Percentiles rank a stretch among this genome's conserved stretches.
phyloP scores from a whole-genome alignment of 1,284 basidiomycete genomes.

The Leucoagaricus sp. region DNA sequence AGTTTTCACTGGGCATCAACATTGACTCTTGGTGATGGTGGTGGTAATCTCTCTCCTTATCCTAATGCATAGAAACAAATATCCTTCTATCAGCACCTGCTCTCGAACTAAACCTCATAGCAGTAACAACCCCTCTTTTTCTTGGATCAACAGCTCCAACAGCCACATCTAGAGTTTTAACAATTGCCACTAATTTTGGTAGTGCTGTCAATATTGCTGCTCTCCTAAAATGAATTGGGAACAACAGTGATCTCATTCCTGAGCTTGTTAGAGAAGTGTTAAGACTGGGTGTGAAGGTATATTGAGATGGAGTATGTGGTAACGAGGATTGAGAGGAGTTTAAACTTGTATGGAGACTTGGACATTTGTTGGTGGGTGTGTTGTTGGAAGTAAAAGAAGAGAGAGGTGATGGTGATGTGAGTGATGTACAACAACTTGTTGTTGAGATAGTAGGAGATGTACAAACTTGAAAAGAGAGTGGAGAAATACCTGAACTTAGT shows the following conservation, averaged over 20 bases:
- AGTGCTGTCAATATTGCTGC: conserved; percentile 77
- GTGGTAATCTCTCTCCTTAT: conserved; percentile 48
- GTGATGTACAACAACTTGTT: conserved; percentile 46
- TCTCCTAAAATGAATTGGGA: conserved; percentile 57
- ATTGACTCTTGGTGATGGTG: no score
- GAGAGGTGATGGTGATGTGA: conserved; percentile 31
- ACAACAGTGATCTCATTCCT: conserved; percentile 29
- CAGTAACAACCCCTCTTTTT: conserved; percentile 81
- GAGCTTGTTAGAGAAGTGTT: no score
- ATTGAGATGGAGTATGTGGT: no score
- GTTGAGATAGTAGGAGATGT: conserved; percentile 29
- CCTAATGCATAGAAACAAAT: conserved; percentile 76
- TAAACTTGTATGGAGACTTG: no score
- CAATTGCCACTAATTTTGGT: conserved; percentile 75
- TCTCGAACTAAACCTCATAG: conserved; percentile 82
- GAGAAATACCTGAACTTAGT: conserved; percentile 23
- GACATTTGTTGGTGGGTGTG: conserved; percentile 33
- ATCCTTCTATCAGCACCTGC: conserved; percentile 78
- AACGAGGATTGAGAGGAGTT: no score
- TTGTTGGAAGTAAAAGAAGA: conserved; percentile 23
- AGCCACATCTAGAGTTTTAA: conserved; percentile 82
- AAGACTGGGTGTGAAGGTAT: conserved; percentile 26
- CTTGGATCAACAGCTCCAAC: conserved; percentile 80
- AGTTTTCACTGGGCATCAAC: no score
- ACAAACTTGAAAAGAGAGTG: conserved; percentile 8